Percentiles rank a stretch among this genome's conserved stretches.
These are phyloP conservation scores for Paspalum notatum DNA, from an alignment of 176 grass and related monocot species.

Conservation along the genomic window DNA sequence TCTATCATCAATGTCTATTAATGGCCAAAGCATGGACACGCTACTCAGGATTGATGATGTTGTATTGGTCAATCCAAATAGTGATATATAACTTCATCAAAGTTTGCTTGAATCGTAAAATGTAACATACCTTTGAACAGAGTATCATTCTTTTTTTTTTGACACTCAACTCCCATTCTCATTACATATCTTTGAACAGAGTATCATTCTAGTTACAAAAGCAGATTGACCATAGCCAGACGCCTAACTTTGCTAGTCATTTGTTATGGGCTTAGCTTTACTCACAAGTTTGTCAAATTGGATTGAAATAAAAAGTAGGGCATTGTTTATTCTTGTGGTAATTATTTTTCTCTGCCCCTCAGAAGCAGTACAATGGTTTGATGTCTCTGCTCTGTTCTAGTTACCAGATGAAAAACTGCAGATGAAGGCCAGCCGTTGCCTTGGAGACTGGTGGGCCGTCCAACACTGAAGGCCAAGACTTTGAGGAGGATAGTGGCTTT, in stretches of 20 bases:
- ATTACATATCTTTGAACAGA: background rate
- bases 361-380: slow-evolving; percentile 5
- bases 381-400: slow-evolving; percentile 49
- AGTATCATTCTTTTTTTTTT: background rate
- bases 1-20: background rate
- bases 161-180: too few relatives aligned
- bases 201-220: background rate
- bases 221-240: background rate
- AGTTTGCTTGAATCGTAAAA: background rate
- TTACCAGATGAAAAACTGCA: slow-evolving; percentile 51
- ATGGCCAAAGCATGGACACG: background rate
- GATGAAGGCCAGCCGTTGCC: slow-evolving; percentile 65
- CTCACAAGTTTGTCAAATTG: background rate
- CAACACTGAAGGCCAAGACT: slow-evolving; percentile 48
- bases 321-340: background rate
- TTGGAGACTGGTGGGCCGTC: slow-evolving; percentile 74
- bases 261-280: background rate
- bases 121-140: background rate
- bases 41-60: background rate
- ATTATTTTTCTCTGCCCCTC: background rate
- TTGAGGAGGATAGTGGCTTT: slow-evolving; percentile 57
- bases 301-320: background rate
- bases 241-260: background rate
- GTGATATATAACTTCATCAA: background rate
- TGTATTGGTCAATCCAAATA: background rate